Evolutionary conservation across 2,329 filamentous ascomycete genomes (phyloP).

Genomic region (Blastomyces emzantsi): DNA sequence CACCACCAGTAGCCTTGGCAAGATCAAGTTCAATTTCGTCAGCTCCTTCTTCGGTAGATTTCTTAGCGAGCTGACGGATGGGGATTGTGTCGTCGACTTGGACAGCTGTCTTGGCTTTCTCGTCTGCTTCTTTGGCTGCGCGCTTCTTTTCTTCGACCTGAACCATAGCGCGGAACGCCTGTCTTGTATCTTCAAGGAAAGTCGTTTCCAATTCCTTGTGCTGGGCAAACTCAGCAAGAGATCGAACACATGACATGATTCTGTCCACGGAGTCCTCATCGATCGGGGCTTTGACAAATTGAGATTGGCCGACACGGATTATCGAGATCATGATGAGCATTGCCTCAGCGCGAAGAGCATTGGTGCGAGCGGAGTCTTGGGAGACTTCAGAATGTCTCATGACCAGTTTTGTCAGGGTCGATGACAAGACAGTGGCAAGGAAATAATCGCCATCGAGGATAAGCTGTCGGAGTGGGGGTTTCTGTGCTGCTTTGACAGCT

Average conservation of each 20-base stretch:
- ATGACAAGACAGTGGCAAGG: constrained; percentile 86
- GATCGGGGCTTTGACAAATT: constrained; percentile 94
- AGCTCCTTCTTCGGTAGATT: constrained; percentile 68
- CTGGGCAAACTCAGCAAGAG: constrained; percentile 78
- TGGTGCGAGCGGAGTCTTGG: constrained; percentile 73
- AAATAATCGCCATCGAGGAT: constrained; percentile 98
- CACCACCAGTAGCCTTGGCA: constrained; percentile 88
- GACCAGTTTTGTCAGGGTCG: constrained; percentile 91
- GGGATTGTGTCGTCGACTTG: constrained; percentile 93
- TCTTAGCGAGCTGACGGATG: constrained; percentile 88
- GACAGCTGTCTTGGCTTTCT: constrained; percentile 87
- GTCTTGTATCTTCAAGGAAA: constrained; percentile 88
- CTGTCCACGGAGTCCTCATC: constrained; percentile 98
- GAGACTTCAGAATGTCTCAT: constrained; percentile 97
- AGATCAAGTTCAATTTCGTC: constrained; percentile 86
- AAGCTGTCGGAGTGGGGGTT: constrained; percentile 86
- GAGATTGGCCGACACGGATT: constrained; percentile 94
- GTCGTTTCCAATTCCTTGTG: constrained; percentile 86
- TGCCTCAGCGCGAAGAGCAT: constrained; percentile 87
- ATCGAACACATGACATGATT: constrained; percentile 95
- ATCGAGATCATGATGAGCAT: constrained; percentile 99
- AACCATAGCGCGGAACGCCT: constrained; percentile 95
- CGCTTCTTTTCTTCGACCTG: constrained; percentile 97
- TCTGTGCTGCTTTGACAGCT: constrained; percentile 93
- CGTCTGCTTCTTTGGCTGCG: constrained; percentile 82